Percentiles rank a stretch among this genome's conserved stretches.
phyloP scores from a whole-genome alignment of 306 rosid genomes.

The Trifolium repens region DNA sequence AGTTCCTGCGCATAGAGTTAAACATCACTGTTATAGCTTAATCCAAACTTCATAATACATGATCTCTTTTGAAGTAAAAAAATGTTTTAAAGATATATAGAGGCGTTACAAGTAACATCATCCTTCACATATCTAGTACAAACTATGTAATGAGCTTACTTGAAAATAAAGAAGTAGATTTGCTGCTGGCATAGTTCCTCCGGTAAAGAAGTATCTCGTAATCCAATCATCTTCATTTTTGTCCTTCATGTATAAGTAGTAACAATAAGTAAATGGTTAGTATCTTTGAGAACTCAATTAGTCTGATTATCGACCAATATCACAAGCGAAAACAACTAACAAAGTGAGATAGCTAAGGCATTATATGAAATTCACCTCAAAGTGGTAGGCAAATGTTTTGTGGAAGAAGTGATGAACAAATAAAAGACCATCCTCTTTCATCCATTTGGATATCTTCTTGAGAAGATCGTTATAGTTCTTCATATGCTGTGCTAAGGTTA shows the following conservation, averaged over 20 bases:
- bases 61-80: too few species aligned
- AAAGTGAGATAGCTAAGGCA: constrained; percentile 24
- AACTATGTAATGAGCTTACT: constrained; percentile 50
- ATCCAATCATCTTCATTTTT: constrained; percentile 89
- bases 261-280: background rate
- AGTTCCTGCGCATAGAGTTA: too few species aligned
- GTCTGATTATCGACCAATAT: background rate
- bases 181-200: constrained; percentile 97
- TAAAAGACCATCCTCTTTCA: constrained; percentile 78
- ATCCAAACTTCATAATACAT: too few species aligned
- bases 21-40: too few species aligned
- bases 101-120: too few species aligned
- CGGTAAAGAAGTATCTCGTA: constrained; percentile 81
- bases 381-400: constrained; percentile 86
- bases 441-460: constrained; percentile 87
- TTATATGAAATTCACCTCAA: constrained; percentile 63
- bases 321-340: constrained; percentile 19
- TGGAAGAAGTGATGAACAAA: constrained; percentile 88
- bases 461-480: constrained; percentile 89
- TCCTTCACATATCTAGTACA: background rate
- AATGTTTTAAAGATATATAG: too few species aligned
- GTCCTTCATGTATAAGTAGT: constrained; percentile 56
- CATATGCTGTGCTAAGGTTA: constrained; percentile 72
- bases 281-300: background rate
- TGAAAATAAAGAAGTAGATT: constrained; percentile 90